Evolutionary conservation across 306 rosid genomes (phyloP).

Genomic region (Sesbania bispinosa): DNA sequence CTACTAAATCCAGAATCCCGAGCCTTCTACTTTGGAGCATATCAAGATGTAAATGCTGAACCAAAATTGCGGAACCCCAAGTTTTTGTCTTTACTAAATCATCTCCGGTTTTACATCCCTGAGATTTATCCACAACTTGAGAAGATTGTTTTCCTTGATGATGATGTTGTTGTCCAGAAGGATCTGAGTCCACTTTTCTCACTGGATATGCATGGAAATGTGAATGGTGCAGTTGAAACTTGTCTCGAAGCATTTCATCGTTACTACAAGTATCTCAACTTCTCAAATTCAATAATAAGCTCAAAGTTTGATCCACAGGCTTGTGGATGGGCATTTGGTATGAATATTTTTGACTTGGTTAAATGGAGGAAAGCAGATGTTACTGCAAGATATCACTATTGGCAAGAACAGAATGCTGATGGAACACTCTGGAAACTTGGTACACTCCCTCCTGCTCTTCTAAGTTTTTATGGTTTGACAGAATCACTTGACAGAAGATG

Average conservation of each 20-base stretch:
- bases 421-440: conserved; percentile 85
- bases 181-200: conserved; percentile 86
- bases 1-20: conserved; percentile 49
- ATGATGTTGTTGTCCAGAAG: conserved; percentile 86
- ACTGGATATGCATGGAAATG: conserved; percentile 80
- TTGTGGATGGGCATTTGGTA: conserved; percentile 91
- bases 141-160: conserved; percentile 90
- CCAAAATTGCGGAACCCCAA: conserved; percentile 63
- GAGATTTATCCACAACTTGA: conserved; percentile 89
- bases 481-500: conserved; percentile 97
- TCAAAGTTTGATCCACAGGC: conserved; percentile 89
- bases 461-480: conserved; percentile 83
- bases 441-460: conserved; percentile 79
- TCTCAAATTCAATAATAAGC: conserved; percentile 78
- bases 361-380: conserved; percentile 80
- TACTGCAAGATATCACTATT: conserved; percentile 75
- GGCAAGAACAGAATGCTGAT: conserved; percentile 83
- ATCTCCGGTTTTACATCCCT: conserved; percentile 90
- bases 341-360: conserved; percentile 79
- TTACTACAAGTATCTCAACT: conserved; percentile 80
- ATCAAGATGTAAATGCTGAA: conserved; percentile 48
- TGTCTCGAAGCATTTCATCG: conserved; percentile 93
- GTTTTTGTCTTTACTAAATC: conserved; percentile 62
- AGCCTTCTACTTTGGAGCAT: conserved; percentile 56
- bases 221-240: conserved; percentile 93